phyloP scores from a whole-genome alignment of 2,329 filamentous ascomycete genomes.

The Cordyceps pruinosa region DNA sequence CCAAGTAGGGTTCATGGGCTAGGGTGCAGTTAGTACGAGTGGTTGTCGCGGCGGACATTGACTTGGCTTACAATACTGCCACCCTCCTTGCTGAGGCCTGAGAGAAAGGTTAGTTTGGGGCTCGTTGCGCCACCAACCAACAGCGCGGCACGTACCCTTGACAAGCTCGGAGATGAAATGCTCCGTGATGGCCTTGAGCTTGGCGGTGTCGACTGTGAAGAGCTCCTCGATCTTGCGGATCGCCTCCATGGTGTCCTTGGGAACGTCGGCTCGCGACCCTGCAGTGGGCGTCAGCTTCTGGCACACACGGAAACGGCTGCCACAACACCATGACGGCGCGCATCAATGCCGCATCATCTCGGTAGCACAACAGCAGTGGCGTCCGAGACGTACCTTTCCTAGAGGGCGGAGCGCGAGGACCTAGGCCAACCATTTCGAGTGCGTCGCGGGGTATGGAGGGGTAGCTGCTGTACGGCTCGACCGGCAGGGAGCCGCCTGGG shows the following conservation, averaged over 20 bases:
- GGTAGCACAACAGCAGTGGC: not conserved
- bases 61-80: slow-evolving; percentile 73
- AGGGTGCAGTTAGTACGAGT: slow-evolving; percentile 16
- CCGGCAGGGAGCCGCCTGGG: not conserved
- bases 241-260: slow-evolving; percentile 71
- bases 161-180: slow-evolving; percentile 85
- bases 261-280: slow-evolving; percentile 90
- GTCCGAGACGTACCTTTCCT: slow-evolving; percentile 10
- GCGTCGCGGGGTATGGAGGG: slow-evolving; percentile 14
- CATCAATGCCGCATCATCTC: not conserved
- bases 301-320: not conserved
- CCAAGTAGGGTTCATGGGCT: slow-evolving; percentile 99
- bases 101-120: not conserved
- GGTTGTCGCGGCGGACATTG: not conserved
- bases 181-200: slow-evolving; percentile 82
- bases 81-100: slow-evolving; percentile 77
- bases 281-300: not conserved
- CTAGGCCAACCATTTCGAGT: slow-evolving; percentile 14
- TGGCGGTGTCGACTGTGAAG: slow-evolving; percentile 70
- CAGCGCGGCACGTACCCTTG: slow-evolving; percentile 54
- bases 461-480: slow-evolving; percentile 9
- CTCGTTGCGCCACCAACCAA: not conserved
- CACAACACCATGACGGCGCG: not conserved
- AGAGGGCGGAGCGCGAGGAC: slow-evolving; percentile 13
- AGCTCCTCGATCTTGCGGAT: slow-evolving; percentile 77